Conservation (phyloP, 768 basidiomycete species). For the Mycena crocata region DNA sequence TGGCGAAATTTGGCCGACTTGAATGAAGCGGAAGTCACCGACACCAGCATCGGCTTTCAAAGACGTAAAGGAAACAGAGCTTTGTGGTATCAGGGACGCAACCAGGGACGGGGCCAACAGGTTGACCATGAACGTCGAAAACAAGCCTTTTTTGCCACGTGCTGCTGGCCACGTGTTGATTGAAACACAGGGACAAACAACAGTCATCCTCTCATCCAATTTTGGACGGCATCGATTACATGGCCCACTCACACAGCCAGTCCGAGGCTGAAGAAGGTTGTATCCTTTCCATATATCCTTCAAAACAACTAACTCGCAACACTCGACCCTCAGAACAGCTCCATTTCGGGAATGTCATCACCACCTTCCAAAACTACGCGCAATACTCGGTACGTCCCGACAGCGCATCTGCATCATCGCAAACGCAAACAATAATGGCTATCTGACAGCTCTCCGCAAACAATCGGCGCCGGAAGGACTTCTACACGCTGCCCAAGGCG, state of each 20-base stretch:
- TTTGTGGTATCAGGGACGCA: too few species aligned
- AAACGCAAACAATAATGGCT: slow-evolving; percentile 45
- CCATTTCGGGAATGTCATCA: slow-evolving; percentile 81
- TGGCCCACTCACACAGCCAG: slow-evolving; percentile 23
- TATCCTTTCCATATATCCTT: too few species aligned
- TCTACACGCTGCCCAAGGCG: slow-evolving; percentile 72
- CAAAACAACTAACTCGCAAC: neutral
- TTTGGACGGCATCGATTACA: neutral
- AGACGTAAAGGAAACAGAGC: too few species aligned
- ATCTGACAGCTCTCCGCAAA: slow-evolving; percentile 60
- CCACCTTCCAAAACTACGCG: slow-evolving; percentile 81
- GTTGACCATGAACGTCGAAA: too few species aligned
- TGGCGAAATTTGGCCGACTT: too few species aligned
- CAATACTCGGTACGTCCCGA: slow-evolving; percentile 70
- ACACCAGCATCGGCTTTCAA: too few species aligned
- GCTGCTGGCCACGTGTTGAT: slow-evolving; percentile 12
- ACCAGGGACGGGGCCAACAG: too few species aligned
- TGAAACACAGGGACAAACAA: neutral
- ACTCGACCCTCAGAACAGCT: slow-evolving; percentile 69
- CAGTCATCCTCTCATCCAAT: slow-evolving; percentile 1
- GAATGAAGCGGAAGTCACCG: too few species aligned
- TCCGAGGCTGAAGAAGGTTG: slow-evolving; percentile 24
- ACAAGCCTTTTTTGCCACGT: too few species aligned
- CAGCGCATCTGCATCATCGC: neutral
- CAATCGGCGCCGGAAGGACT: slow-evolving; percentile 79